phyloP scores from a whole-genome alignment of 306 rosid species.

The Purshia tridentata region DNA sequence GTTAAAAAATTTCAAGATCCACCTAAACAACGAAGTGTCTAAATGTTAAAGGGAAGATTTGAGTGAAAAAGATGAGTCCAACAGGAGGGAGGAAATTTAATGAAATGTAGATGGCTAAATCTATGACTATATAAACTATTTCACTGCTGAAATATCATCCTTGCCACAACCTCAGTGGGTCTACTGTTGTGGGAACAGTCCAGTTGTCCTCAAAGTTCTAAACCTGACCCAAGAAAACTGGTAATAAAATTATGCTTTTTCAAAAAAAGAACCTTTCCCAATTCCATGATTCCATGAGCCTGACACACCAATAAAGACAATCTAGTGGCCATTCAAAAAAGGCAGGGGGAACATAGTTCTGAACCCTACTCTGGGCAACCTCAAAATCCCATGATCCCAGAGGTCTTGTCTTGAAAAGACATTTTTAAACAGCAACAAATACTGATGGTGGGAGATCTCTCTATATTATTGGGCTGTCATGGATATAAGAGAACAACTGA shows the following conservation, averaged over 20 bases:
- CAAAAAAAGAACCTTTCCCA: neutral
- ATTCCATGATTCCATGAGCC: slow-evolving; percentile 6
- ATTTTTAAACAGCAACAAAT: neutral
- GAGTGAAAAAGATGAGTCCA: too few species aligned
- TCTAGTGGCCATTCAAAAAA: neutral
- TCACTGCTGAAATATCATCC: neutral
- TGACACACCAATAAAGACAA: neutral
- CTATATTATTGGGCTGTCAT: neutral
- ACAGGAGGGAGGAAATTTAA: too few species aligned
- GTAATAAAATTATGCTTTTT: neutral
- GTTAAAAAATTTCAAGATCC: neutral
- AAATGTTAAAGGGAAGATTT: neutral
- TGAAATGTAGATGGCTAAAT: neutral
- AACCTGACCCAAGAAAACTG: neutral
- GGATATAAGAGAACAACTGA: neutral
- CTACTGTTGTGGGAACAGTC: neutral
- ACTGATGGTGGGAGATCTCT: neutral
- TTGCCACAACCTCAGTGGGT: neutral
- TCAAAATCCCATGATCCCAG: slow-evolving; percentile 2
- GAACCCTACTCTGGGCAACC: neutral
- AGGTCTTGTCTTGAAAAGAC: neutral
- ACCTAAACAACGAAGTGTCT: neutral
- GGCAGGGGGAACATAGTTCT: neutral
- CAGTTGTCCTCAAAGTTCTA: neutral
- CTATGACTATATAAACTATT: neutral